Base-by-base conservation (phyloP, 768 basidiomycete genomes). In the Leccinellum albellum region DNA sequence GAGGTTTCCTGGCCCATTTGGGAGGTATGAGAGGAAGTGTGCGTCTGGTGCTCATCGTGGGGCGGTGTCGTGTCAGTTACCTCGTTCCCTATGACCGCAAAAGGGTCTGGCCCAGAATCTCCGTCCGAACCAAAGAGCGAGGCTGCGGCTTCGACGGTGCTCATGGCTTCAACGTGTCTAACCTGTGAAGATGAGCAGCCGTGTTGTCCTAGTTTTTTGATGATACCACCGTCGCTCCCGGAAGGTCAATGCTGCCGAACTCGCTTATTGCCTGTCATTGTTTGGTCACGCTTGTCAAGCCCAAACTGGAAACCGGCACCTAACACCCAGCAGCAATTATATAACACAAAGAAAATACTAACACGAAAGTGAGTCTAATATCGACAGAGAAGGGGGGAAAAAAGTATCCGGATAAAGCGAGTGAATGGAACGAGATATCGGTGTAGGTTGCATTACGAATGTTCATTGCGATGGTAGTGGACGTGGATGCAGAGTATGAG, bases 61-160 rank as follows among this genome's bases (percentile, higher is more conserved):
- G 65, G 50, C 59, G 66, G 62, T 57, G 67, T 66, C 58, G 74
- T 70, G 67, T 70, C 64, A 49, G 65, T 61, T 51, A 62, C 60
- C 56, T 71, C 67, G 58, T 75, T 71, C 47, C 83, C 85, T 59
- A 86, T 77, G 54, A 78, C 74, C 59, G 86, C 81, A 74, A 88
- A 88, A 52, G 82, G 82, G 73, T 89, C 87, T 31, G 80, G 76
- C 17, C 74, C 75, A 51, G 82, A 66, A 66, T 89, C 87, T 35
- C 61, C 62, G 31, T 82, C 82, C 52, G 81, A 73, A 59, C 84
- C 88, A 77, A 93, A 93, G 47, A 93, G 86, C 56, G 88, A 85
- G 51, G 89, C 87, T 33, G 91, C 91, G 62, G 88, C 85, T 76
- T 90, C 88, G 55, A 87, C 83, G 62, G 78, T 76, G 69, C 76